A percentile compares a stretch with the other conserved stretches of the same genome.
Evolutionary conservation across 2,329 filamentous ascomycete species (phyloP).

Genomic region (Penicillium sp.): DNA sequence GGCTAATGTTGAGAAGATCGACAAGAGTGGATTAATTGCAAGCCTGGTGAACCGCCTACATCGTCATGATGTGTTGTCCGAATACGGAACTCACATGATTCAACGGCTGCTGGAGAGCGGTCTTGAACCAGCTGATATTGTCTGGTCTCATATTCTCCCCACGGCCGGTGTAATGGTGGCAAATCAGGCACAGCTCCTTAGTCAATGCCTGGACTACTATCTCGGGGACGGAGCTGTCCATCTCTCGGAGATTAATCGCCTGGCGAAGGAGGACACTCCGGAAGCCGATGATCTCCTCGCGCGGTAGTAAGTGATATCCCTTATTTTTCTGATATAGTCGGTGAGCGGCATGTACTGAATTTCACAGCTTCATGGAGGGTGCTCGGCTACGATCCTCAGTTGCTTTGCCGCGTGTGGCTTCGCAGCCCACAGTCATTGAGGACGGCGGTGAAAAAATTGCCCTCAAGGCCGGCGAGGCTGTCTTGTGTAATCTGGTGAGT

Average conservation of each 20-base stretch:
- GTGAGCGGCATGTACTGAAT: constrained; percentile 1
- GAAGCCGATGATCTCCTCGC: constrained; percentile 55
- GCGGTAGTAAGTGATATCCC: constrained; percentile 50
- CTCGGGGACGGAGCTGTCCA: constrained; percentile 55
- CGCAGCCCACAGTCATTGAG: constrained; percentile 38
- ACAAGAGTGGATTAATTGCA: constrained; percentile 47
- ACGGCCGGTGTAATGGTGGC: constrained; percentile 62
- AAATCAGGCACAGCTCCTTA: constrained; percentile 64
- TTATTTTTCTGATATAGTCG: neutral
- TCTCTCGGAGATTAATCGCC: constrained; percentile 53
- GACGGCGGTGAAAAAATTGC: constrained; percentile 39
- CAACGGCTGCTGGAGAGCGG: constrained; percentile 55
- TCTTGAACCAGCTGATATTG: constrained; percentile 54
- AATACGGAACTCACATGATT: constrained; percentile 63
- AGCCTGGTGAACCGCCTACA: constrained; percentile 48
- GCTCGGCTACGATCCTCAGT: constrained; percentile 45
- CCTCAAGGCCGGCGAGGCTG: constrained; percentile 41
- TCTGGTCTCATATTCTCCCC: constrained; percentile 63
- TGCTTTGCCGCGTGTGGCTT: constrained; percentile 41
- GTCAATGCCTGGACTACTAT: constrained; percentile 63
- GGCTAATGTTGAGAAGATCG: constrained; percentile 54
- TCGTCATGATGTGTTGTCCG: constrained; percentile 49
- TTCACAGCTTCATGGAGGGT: constrained; percentile 46
- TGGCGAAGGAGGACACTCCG: constrained; percentile 52
- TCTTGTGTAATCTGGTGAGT: constrained; percentile 45